Evolutionary conservation across 176 grass and related monocot genomes (phyloP), one percentile per base, ranked within the genome.

Genomic region (Cenchrus fungigraminus): DNA sequence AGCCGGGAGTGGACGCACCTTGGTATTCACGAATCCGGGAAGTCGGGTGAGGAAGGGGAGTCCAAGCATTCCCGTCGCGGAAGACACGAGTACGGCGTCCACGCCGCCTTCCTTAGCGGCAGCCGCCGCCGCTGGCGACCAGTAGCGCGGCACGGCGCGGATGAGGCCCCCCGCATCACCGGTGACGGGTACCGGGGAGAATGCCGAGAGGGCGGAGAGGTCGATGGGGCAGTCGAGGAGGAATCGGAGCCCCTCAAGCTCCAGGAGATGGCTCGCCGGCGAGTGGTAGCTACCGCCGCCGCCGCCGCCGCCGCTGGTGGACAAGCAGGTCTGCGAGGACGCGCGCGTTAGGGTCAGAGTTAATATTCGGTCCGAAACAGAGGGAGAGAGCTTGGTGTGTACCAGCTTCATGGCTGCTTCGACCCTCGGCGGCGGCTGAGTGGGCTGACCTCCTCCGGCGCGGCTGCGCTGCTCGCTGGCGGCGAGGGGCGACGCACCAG

Each of bases 171-270:
- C 81, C 31, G 32, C 65, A 40, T 76, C 82, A 43, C 17, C 51
- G 11, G 57, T 28, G 22, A 53, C 14, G 72, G 82, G 80, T n/a
- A 94, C 61, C 0, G 91, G 88, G 40, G 91, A 66, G 88, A 98
- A 98, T 31, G 78, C 79, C 12, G 74, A 2, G 31, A 98, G 88
- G n/a, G 88, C 57, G 51, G 89, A 92, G 84, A 98, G 89, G 85
- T 98, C 88, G 59, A 98, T 0, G 59, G 97, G 97, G 91, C 91
- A 95, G 37, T 98, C 97, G 1, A 98, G 85, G 73, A 98, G 96
- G 86, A 95, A 60, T 7, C 88, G 85, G 82, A 94, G 42, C 16
- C 91, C 91, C 47, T 89, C 85, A 29, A 91, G 40, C 67, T 96
- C 89, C 25, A 94, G 65, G 8, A 98, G 61, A 73, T 98, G 90